A percentile compares a stretch with the other conserved stretches of the same genome.
phyloP scores from a whole-genome alignment of 306 rosid species.

The Corylus americana region DNA sequence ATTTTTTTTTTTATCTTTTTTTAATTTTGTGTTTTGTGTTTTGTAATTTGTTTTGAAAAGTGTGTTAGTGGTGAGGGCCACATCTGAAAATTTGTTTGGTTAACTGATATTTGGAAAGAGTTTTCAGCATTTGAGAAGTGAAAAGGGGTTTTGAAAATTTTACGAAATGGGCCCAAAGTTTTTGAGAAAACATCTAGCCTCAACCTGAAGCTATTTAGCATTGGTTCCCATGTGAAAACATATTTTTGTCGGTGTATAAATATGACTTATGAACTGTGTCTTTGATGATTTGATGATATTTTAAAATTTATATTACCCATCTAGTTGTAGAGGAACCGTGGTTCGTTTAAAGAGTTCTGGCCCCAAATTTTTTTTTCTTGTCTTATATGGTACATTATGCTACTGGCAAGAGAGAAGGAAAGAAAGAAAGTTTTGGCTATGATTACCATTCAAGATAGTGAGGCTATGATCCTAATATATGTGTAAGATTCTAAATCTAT shows the following conservation, averaged over 20 bases:
- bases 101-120: no score
- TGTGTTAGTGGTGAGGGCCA: no score
- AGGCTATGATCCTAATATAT: neutral
- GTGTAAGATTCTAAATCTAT: neutral
- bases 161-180: no score
- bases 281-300: neutral
- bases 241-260: neutral
- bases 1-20: no score
- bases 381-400: no score
- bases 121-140: no score
- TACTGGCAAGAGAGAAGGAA: neutral
- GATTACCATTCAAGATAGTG: no score
- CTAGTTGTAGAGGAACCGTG: neutral
- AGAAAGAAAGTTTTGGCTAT: neutral
- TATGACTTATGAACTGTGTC: neutral
- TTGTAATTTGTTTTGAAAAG: no score
- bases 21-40: no score
- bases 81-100: no score
- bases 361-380: neutral
- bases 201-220: neutral
- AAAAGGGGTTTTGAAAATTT: no score
- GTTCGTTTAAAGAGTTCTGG: slow-evolving; percentile 6
- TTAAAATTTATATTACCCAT: slow-evolving; percentile 1
- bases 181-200: neutral
- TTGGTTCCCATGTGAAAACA: neutral